These are phyloP conservation scores for Phytopythium chamaehyphon DNA, from an alignment of 352 stramenopile species.

Conservation along the genomic window DNA sequence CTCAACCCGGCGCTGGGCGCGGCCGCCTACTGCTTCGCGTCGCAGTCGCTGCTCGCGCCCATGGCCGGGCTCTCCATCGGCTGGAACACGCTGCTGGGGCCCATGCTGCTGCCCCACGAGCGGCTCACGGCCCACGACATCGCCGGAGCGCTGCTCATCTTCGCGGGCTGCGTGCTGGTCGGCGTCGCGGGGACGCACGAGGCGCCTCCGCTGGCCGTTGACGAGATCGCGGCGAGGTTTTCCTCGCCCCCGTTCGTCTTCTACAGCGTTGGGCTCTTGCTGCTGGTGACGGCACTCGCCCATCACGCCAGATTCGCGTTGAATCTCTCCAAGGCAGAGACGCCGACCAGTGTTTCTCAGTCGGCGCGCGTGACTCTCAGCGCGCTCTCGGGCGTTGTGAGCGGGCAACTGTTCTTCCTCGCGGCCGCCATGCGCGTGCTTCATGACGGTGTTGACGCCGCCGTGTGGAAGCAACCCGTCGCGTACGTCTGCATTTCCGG, in stretches of 20 bases:
- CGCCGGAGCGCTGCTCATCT: slow-evolving; percentile 69
- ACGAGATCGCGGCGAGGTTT: slow-evolving; percentile 50
- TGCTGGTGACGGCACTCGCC: slow-evolving; percentile 41
- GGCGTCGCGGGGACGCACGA: slow-evolving; percentile 66
- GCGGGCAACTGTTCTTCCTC: slow-evolving; percentile 78
- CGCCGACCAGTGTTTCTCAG: slow-evolving; percentile 12
- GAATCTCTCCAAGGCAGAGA: slow-evolving; percentile 14
- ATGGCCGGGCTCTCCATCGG: slow-evolving; percentile 81
- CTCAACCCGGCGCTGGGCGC: too few relatives aligned
- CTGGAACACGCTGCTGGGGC: slow-evolving; percentile 79
- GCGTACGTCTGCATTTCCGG: slow-evolving; percentile 66
- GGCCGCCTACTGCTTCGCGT: too few relatives aligned
- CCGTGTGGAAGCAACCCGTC: slow-evolving; percentile 50
- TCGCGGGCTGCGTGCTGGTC: slow-evolving; percentile 72
- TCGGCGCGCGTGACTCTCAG: slow-evolving; percentile 42
- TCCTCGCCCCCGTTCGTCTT: slow-evolving; percentile 56
- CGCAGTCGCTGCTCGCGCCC: slow-evolving; percentile 73
- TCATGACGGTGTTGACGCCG: slow-evolving; percentile 41
- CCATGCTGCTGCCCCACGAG: slow-evolving; percentile 64
- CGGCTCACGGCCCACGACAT: slow-evolving; percentile 72
- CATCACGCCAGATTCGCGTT: slow-evolving; percentile 52
- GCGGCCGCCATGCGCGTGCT: slow-evolving; percentile 57
- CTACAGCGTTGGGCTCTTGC: slow-evolving; percentile 40
- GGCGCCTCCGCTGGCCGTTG: slow-evolving; percentile 50
- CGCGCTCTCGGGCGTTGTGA: slow-evolving; percentile 63